These are phyloP conservation scores for Solanum dulcamara DNA, from an alignment of 257 asterid genomes.

Conservation along the genomic window DNA sequence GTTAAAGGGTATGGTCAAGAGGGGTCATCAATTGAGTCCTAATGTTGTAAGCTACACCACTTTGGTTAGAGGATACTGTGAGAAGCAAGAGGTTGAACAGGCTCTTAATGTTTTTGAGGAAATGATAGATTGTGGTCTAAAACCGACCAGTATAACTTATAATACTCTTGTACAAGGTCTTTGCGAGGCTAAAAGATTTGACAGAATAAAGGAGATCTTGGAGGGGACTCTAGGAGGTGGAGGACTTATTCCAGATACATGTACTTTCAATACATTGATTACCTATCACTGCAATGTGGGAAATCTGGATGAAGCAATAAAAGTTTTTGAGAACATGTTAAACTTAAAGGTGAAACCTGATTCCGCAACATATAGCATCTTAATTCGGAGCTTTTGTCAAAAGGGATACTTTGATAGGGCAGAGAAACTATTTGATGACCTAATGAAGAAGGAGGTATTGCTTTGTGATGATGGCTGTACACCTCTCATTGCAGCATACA, in stretches of 20 bases:
- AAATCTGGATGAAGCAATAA: constrained; percentile 44
- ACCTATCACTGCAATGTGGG: constrained; percentile 41
- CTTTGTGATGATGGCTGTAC: constrained; percentile 27
- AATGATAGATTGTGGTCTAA: constrained; percentile 41
- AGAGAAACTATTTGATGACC: constrained; percentile 48
- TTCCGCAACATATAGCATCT: constrained; percentile 54
- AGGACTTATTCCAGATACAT: constrained; percentile 55
- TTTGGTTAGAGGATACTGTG: constrained; percentile 81
- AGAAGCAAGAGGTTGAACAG: constrained; percentile 35
- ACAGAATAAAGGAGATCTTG: constrained; percentile 43
- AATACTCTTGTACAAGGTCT: constrained; percentile 74
- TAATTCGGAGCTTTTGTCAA: constrained; percentile 45
- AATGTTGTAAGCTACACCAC: constrained; percentile 72
- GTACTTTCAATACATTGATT: constrained; percentile 71
- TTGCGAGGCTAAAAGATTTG: constrained; percentile 42
- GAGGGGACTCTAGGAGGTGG: constrained; percentile 16
- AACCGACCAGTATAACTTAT: constrained; percentile 47
- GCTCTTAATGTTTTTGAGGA: constrained; percentile 45
- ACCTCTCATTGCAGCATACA: constrained; percentile 67
- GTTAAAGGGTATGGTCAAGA: constrained; percentile 51
- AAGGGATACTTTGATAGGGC: constrained; percentile 41
- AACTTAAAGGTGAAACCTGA: constrained; percentile 48
- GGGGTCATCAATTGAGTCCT: constrained; percentile 48
- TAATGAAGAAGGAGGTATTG: constrained; percentile 36
- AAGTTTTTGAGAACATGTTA: constrained; percentile 47